Evolutionary conservation across 768 basidiomycete species (phyloP).

Genomic region (Tulasnella sp.): DNA sequence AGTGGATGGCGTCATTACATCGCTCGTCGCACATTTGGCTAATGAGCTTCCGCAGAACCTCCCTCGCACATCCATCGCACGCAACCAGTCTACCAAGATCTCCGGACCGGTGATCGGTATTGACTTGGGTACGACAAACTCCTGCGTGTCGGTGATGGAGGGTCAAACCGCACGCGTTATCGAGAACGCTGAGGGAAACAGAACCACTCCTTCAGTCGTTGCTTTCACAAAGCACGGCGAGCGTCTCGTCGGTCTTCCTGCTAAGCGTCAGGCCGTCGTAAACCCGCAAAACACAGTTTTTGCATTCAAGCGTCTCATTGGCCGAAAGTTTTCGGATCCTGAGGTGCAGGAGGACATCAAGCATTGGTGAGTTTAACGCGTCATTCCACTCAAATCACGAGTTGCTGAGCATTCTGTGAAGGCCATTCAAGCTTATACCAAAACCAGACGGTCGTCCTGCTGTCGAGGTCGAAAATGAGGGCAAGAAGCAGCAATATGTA

Average conservation of each 20-base stretch:
- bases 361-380: slow-evolving; percentile 50
- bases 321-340: slow-evolving; percentile 81
- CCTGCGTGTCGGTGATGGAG: slow-evolving; percentile 90
- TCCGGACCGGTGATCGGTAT: slow-evolving; percentile 89
- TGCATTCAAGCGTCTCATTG: slow-evolving; percentile 88
- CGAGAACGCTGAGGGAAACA: slow-evolving; percentile 94
- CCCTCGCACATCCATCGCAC: slow-evolving; percentile 61
- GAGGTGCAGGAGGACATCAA: slow-evolving; percentile 86
- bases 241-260: slow-evolving; percentile 88
- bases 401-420: slow-evolving; percentile 22
- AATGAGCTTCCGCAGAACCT: slow-evolving; percentile 25
- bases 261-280: slow-evolving; percentile 94
- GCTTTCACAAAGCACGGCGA: slow-evolving; percentile 99
- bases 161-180: slow-evolving; percentile 89
- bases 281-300: slow-evolving; percentile 91
- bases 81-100: slow-evolving; percentile 95
- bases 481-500: slow-evolving; percentile 70
- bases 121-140: slow-evolving; percentile 90
- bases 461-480: slow-evolving; percentile 73
- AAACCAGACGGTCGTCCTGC: slow-evolving; percentile 65
- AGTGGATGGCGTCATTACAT: slow-evolving; percentile 16
- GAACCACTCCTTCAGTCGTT: slow-evolving; percentile 96
- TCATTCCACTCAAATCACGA: not conserved
- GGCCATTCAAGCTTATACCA: slow-evolving; percentile 70
- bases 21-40: slow-evolving; percentile 15